Conservation (phyloP, 257 asterid species). For the Nicotiana otophora region DNA sequence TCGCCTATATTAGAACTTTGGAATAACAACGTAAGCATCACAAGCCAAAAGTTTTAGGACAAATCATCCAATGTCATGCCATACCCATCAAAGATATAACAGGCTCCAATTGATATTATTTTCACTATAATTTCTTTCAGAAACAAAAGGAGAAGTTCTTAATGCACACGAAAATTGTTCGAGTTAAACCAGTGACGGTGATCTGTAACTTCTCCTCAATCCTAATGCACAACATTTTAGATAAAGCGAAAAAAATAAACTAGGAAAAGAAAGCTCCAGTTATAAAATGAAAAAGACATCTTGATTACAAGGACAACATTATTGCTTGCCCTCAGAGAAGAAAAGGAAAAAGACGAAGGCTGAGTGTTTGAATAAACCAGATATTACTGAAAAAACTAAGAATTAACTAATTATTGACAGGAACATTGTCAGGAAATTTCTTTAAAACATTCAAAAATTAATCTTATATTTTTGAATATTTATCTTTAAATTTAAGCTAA, state of each 20-base stretch:
- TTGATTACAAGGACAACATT: not conserved
- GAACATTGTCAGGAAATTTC: not conserved
- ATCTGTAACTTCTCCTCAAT: not conserved
- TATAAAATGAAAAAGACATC: not conserved
- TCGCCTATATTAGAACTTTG: not conserved
- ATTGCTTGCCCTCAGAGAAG: not conserved
- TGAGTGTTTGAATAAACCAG: not conserved
- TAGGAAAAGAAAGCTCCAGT: not conserved
- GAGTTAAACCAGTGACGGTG: not conserved
- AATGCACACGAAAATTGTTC: not conserved
- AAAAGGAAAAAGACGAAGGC: not conserved
- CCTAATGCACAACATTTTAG: not conserved
- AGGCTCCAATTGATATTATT: not conserved
- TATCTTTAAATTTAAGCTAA: not conserved
- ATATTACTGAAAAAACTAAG: not conserved
- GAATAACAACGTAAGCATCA: not conserved
- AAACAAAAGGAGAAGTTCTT: not conserved
- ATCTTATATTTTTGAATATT: not conserved
- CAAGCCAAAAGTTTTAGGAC: not conserved
- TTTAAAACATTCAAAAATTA: not conserved
- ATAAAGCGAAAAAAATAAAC: not conserved
- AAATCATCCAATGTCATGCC: not conserved
- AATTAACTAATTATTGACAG: not conserved
- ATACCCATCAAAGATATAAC: not conserved
- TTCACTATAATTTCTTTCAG: not conserved